Base-by-base conservation (phyloP, 441 rosid species). In the Capsella rubella region DNA sequence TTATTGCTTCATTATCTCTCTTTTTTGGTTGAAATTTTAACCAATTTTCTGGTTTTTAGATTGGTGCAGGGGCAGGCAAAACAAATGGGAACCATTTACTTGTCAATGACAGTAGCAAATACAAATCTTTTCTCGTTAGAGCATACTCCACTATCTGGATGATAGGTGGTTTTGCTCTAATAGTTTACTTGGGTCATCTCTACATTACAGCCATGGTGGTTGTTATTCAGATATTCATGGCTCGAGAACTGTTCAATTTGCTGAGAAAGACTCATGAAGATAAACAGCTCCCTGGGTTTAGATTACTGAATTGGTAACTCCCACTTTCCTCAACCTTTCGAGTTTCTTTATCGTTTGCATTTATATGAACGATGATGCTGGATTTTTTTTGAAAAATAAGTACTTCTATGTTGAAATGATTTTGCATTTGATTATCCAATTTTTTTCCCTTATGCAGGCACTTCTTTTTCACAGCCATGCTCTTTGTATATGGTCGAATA, bases 381-480 rank as follows among this genome's bases (percentile, higher is more conserved):
- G 21, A 45, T n/a, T 1, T 4, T n/a, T 8, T 3, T 47, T 25
- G 12, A 16, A 5, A 47, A 31, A 15, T n/a, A 32, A 46, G 25
- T 52, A 39, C 28, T 53, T 67, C 14, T 28, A 4, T 27, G 47
- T 40, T 39, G 7, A 13, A 53, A 59, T 49, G 25, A 43, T 29
- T 28, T 64, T 53, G 55, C 8, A 47, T 62, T 32, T 16, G 16
- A 28, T 21, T 21, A 21, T 21, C 25, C 25, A 13, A 10, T 40
- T 6, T 13, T 2, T 6, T 0, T 28, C 67, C 9, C 72, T 49
- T 56, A 8, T 27, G 29, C 87, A 94, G 99, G 95, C 89, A 94
- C 82, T 92, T 94, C 81, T 91, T 92, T 90, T 89, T 94, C 88
- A 87, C 99, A 6, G 93, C 88, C 51, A 89, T 94, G 97, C 82